Conservation (phyloP, 176 grass and related monocot genomes). For the Oryza brachyantha region DNA sequence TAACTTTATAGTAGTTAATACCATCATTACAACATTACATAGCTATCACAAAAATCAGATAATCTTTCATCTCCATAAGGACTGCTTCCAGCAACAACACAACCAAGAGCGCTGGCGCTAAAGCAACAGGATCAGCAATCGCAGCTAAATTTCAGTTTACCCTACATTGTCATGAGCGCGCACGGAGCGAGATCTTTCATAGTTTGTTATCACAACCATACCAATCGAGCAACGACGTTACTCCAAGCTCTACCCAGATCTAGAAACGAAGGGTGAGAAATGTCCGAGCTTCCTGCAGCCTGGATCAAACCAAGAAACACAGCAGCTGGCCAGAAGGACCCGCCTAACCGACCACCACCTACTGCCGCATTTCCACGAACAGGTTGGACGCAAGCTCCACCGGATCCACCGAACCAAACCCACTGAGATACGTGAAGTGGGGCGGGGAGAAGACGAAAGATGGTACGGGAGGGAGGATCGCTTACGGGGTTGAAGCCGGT, state of each 20-base stretch:
- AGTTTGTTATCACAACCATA: background rate
- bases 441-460: too few relatives aligned
- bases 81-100: background rate
- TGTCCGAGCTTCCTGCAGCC: background rate
- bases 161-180: background rate
- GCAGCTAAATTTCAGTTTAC: background rate
- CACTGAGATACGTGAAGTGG: too few relatives aligned
- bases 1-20: too few relatives aligned
- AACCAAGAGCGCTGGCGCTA: too few relatives aligned
- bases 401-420: background rate
- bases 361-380: conserved; percentile 35
- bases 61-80: too few relatives aligned
- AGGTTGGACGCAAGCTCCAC: background rate
- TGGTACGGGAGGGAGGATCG: too few relatives aligned
- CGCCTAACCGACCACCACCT: conserved; percentile 5
- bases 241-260: background rate
- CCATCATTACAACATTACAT: too few relatives aligned
- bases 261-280: background rate
- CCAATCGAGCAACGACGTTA: background rate
- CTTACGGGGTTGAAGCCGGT: conserved; percentile 65
- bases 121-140: background rate
- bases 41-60: too few relatives aligned
- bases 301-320: background rate
- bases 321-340: background rate
- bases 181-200: background rate